phyloP scores from a whole-genome alignment of 106 monocot species.

The Dactylorhiza incarnata region DNA sequence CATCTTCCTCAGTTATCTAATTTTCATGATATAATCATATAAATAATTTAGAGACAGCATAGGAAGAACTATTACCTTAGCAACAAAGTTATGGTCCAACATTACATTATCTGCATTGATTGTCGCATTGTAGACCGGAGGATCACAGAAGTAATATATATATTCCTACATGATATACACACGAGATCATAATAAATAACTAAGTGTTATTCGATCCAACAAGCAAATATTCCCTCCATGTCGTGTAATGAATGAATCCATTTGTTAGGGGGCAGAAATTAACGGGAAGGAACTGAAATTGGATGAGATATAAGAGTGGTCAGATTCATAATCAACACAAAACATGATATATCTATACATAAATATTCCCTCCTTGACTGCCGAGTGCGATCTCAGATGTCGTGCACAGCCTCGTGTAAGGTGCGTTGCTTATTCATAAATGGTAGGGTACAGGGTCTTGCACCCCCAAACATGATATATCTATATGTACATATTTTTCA shows the following conservation, averaged over 20 bases:
- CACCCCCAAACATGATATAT: too few relatives aligned
- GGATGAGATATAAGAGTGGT: too few relatives aligned
- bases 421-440: too few relatives aligned
- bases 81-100: conserved; percentile 65
- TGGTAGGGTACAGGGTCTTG: too few relatives aligned
- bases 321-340: too few relatives aligned
- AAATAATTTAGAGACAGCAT: not conserved
- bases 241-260: not conserved
- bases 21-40: not conserved
- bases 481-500: too few relatives aligned
- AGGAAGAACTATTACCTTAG: conserved; percentile 44
- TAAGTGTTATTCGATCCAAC: not conserved
- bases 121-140: conserved; percentile 49
- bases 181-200: not conserved
- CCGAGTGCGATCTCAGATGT: too few relatives aligned
- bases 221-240: not conserved
- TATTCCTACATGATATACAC: conserved; percentile 55
- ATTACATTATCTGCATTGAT: conserved; percentile 61
- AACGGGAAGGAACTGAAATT: too few relatives aligned
- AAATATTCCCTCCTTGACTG: too few relatives aligned
- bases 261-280: too few relatives aligned
- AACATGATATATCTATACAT: too few relatives aligned
- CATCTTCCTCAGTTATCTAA: not conserved
- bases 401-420: too few relatives aligned
- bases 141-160: conserved; percentile 70